Evolutionary conservation across 129 eudicot species (phyloP), one percentile per base, ranked within the genome.

Genomic region (carrot (Daucus carota)): DNA sequence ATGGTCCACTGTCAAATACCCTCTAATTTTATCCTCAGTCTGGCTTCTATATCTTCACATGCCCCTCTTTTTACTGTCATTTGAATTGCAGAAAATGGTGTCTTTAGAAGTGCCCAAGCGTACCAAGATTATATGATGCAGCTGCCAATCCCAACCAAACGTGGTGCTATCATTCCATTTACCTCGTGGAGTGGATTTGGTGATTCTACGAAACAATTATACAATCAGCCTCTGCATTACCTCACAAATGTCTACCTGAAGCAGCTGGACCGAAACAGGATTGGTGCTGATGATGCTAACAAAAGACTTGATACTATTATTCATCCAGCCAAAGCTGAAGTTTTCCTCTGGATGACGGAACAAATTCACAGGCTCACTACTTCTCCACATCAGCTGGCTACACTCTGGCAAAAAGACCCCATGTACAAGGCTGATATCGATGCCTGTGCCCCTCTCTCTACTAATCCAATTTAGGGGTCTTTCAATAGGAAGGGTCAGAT

Each of bases 141-240:
- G 45, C 80, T 93, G 71, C 91, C 92, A 10, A 78, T 93, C 42
- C 98, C 98, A 26, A 66, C 74, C 6, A 69, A 74, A 14, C 91
- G 87, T 34, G 89, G 82, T 70, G 83, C 96, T 1, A 70, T 85
- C 69, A 76, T 93, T 65, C 87, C 96, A 12, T 93, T 84, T 62
- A 75, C 75, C 70, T 88, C 98, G 50, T 93, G 97, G 98, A 79
- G 71, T 1, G 88, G 82, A 52, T 81, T 93, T 65, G 92, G 87
- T 38, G 73, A 65, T 31, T 88, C 98, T 1, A 80, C 87, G 33
- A 93, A 90, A 83, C 75, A 81, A 41, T 38, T 92, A 67, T 92
- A 92, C 47, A 80, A 45, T 50, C 96, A 92, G 74, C 98, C 98
- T 5, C 86, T 92, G 10, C 96, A 92, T 83, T 92, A 90, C 82